Base-by-base conservation (phyloP, 2,329 filamentous ascomycete species). In the Amylocarpus encephaloides region DNA sequence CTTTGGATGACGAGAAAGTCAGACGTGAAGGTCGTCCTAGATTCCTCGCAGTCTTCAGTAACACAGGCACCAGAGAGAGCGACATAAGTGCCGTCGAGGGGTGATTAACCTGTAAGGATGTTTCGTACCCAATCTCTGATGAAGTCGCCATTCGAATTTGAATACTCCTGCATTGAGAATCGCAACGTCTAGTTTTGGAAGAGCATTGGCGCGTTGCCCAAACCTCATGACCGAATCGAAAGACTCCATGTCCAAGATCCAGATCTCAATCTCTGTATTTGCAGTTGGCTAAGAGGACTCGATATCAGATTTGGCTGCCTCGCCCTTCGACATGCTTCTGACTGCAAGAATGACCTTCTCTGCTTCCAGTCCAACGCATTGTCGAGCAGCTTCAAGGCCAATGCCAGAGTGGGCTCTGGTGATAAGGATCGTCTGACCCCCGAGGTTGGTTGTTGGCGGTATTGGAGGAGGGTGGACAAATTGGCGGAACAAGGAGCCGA, bases 351-450 rank as follows among this genome's bases (percentile, higher is more conserved):
- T 68, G 1, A 76, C 56, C 5, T 60, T 66, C 0, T 57, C 57
- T 1, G 67, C 54, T 1, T 67, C 65, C 3, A 71, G 66, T 0
- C 48, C 50, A 6, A 69, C 59, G 18, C 52, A 34, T 12, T 70
- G 65, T 1, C 60, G 62, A 11, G 66, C 62, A 0, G 71, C 64
- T 51, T 72, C 71, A 0, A 67, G 59, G 0, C 71, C 71, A 1
- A 74, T 60, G 6, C 71, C 71, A 0, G 61, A 63, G 48, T 73
- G 74, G 6, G 69, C 64, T 1, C 71, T 71, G 0, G 71, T 73
- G 1, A 73, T 62, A 2, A 73, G 66, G 38, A 71, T 49, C 5
- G 61, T 66, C 42, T 67, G 56, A 6, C 49, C 45, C 5, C 52
- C 50, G 3, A 68, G 38, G 49, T 48, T 19, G 47, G 49, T 35